A percentile compares a stretch with the other conserved stretches of the same genome.
Conservation (phyloP, 495 filamentous ascomycete genomes). For the Achaetomiella virescens region DNA sequence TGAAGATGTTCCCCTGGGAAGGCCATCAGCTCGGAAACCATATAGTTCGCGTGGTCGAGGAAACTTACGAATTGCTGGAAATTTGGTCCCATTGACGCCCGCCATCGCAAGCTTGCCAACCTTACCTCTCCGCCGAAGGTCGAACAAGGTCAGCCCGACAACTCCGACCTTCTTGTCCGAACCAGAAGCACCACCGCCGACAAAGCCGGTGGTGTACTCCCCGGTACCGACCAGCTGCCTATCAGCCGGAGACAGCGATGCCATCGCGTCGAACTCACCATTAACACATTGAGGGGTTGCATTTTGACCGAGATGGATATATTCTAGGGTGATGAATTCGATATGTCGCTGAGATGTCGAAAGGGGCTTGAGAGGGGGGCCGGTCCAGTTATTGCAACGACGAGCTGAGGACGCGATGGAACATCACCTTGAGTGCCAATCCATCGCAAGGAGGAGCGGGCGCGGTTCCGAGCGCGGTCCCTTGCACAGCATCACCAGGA, state of each 20-base stretch:
- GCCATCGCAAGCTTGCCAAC: constrained; percentile 85
- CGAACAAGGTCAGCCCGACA: constrained; percentile 83
- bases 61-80: constrained; percentile 75
- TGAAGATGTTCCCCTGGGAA: constrained; percentile 68
- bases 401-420: neutral
- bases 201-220: constrained; percentile 92
- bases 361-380: neutral
- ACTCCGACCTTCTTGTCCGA: constrained; percentile 94
- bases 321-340: neutral
- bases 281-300: constrained; percentile 78
- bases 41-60: neutral
- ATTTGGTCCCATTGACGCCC: constrained; percentile 80
- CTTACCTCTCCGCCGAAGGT: constrained; percentile 80
- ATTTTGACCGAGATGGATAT: constrained; percentile 37
- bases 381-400: neutral
- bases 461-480: neutral
- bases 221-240: constrained; percentile 65
- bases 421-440: neutral
- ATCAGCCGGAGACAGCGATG: constrained; percentile 1
- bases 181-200: constrained; percentile 66
- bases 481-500: neutral
- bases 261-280: constrained; percentile 48
- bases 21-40: neutral
- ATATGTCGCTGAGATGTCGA: neutral
- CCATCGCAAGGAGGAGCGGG: neutral